Evolutionary conservation across 352 stramenopile species (phyloP).

Genomic region (Pythium brassicae): DNA sequence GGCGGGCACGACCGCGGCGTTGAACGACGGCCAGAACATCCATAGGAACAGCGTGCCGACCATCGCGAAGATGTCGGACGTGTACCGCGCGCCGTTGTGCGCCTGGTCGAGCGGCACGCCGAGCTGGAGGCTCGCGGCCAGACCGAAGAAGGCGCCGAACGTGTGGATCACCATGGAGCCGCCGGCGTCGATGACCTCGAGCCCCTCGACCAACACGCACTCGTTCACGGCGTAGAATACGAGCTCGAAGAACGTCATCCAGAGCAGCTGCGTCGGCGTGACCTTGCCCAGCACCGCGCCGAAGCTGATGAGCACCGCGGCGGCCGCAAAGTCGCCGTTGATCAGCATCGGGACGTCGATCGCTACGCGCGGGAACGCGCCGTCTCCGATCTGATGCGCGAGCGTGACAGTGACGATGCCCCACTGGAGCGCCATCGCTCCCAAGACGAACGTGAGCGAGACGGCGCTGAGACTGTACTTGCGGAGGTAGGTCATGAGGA

Average conservation of each 20-base stretch:
- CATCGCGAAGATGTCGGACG: conserved; percentile 73
- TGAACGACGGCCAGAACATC: conserved; percentile 89
- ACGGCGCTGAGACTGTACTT: conserved; percentile 78
- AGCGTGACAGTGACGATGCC: conserved; percentile 67
- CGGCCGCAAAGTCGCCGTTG: conserved; percentile 78
- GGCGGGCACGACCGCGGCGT: conserved; percentile 52
- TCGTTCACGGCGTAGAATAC: conserved; percentile 82
- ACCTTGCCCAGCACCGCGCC: conserved; percentile 70
- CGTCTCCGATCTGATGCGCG: conserved; percentile 43
- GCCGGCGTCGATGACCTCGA: conserved; percentile 68
- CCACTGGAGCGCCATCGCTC: conserved; percentile 61
- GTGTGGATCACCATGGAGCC: conserved; percentile 85
- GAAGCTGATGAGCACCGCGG: conserved; percentile 75
- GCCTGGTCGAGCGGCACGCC: conserved; percentile 42
- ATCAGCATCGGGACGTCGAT: conserved; percentile 64
- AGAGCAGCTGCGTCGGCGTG: conserved; percentile 71
- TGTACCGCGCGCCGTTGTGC: conserved; percentile 66
- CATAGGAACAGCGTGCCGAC: conserved; percentile 85
- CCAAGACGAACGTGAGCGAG: conserved; percentile 76
- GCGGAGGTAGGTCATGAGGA: conserved; percentile 86
- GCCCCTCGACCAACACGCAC: conserved; percentile 48
- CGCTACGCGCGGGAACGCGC: conserved; percentile 41
- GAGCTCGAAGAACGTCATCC: conserved; percentile 73
- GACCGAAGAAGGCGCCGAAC: conserved; percentile 80
- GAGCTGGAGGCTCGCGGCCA: conserved; percentile 59